A percentile compares a stretch with the other conserved stretches of the same genome.
Evolutionary conservation across 805 yeast species (phyloP).

Genomic region (Yarrowia sp.): DNA sequence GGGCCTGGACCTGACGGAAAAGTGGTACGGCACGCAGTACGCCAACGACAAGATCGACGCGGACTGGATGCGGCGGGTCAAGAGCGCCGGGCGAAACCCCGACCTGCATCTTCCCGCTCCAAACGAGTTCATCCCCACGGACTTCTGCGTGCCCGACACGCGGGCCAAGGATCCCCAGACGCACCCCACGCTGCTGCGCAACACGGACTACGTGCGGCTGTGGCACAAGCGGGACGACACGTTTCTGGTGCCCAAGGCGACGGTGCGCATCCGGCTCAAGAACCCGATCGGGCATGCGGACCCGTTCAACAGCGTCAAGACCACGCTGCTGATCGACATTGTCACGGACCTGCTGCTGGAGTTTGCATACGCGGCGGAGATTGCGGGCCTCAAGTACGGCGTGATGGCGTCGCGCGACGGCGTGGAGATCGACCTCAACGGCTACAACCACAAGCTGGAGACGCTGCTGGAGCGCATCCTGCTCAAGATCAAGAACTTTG

Average conservation of each 20-base stretch:
- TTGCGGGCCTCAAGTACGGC: conserved; percentile 68
- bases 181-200: conserved; percentile 61
- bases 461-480: conserved; percentile 61
- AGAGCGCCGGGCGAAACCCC: conserved; percentile 34
- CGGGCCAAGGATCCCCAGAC: conserved; percentile 44
- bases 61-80: conserved; percentile 37
- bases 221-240: conserved; percentile 93
- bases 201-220: conserved; percentile 52
- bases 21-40: conserved; percentile 92
- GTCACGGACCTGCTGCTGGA: conserved; percentile 75
- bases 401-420: conserved; percentile 68
- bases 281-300: conserved; percentile 59
- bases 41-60: conserved; percentile 47
- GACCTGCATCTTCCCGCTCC: conserved; percentile 60
- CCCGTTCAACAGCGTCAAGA: conserved; percentile 55
- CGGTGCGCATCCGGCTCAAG: conserved; percentile 61
- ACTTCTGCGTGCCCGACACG: conserved; percentile 59
- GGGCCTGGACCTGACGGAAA: conserved; percentile 53
- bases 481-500: conserved; percentile 50
- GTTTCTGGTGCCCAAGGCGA: conserved; percentile 84
- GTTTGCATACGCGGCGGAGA: conserved; percentile 74
- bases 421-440: conserved; percentile 61
- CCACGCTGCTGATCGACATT: conserved; percentile 65
- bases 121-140: conserved; percentile 80
- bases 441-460: conserved; percentile 79